A percentile compares a stretch with the other conserved stretches of the same genome.
These are phyloP conservation scores for Camelina hispida DNA, from an alignment of 345 rosid genomes.

Conservation along the genomic window DNA sequence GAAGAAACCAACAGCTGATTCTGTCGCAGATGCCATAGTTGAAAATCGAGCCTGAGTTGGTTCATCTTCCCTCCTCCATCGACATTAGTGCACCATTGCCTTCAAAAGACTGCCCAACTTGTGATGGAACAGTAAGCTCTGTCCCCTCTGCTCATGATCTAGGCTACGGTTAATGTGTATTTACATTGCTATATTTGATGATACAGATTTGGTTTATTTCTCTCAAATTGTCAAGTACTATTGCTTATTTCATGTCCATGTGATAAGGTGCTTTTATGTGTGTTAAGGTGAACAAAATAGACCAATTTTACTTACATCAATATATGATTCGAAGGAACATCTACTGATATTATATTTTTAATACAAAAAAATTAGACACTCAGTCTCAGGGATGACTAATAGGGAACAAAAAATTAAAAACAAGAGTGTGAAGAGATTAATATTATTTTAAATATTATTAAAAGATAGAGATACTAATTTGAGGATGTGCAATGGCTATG, in stretches of 20 bases:
- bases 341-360: background rate
- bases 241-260: background rate
- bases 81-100: conserved; percentile 76
- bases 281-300: conserved; percentile 5
- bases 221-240: conserved; percentile 11
- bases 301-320: background rate
- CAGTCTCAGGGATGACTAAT: no score
- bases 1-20: conserved; percentile 75
- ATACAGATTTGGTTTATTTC: conserved; percentile 17
- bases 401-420: no score
- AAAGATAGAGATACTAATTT: no score
- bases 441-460: no score
- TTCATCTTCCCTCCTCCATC: conserved; percentile 75
- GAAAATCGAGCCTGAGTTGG: conserved; percentile 84
- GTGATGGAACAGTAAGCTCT: conserved; percentile 86
- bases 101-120: conserved; percentile 82
- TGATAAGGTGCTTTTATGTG: conserved; percentile 15
- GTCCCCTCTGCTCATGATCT: conserved; percentile 2
- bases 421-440: no score
- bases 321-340: conserved; percentile 29
- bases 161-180: background rate
- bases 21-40: conserved; percentile 77
- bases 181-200: background rate
- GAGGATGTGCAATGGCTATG: no score
- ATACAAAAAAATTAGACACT: no score